Conservation (phyloP, 768 basidiomycete genomes). For the Steccherinum ochraceum region DNA sequence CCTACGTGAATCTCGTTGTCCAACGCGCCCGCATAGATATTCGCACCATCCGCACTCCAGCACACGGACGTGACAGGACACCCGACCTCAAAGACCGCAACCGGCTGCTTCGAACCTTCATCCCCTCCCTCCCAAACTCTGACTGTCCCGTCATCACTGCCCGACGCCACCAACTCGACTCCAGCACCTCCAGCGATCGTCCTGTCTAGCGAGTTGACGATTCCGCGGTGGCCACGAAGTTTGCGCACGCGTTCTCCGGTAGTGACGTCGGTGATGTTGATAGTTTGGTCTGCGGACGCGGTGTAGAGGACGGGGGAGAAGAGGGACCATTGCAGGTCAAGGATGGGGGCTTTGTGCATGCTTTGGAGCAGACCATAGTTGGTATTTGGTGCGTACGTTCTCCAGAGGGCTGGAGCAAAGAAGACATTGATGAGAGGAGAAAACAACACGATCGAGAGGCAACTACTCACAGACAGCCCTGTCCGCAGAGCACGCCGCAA, state of each 20-base stretch:
- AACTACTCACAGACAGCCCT: conserved; percentile 74
- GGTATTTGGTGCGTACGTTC: conserved; percentile 85
- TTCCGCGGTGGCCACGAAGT: conserved; percentile 84
- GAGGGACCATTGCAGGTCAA: conserved; percentile 89
- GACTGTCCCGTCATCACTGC: conserved; percentile 89
- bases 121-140: conserved; percentile 88
- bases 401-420: conserved; percentile 64
- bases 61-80: conserved; percentile 90
- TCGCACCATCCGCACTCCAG: conserved; percentile 89
- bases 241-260: conserved; percentile 78
- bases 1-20: conserved; percentile 96
- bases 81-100: conserved; percentile 77
- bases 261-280: conserved; percentile 71
- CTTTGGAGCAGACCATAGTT: conserved; percentile 86
- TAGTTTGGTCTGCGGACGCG: conserved; percentile 84
- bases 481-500: conserved; percentile 90
- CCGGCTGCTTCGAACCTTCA: conserved; percentile 62
- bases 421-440: conserved; percentile 5
- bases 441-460: background rate
- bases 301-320: conserved; percentile 68
- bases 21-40: conserved; percentile 84
- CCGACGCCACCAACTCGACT: conserved; percentile 79
- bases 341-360: conserved; percentile 85
- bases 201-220: conserved; percentile 85
- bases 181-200: conserved; percentile 82